Conservation (phyloP, 2,329 filamentous ascomycete species). For the Aspergillus ochraceus region DNA sequence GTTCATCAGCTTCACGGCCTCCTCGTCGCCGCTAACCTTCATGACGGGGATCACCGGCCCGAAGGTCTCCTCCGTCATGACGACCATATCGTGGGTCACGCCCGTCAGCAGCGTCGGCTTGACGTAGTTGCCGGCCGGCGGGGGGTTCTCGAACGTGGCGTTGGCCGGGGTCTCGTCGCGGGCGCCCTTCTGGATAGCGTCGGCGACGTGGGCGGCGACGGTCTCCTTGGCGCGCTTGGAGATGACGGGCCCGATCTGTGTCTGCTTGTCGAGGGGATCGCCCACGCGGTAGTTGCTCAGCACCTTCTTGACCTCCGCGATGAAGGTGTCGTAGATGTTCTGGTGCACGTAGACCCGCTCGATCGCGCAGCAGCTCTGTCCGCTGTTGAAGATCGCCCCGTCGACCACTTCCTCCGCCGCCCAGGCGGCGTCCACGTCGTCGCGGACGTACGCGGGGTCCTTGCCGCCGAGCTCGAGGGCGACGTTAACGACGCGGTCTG, state of each 20-base stretch:
- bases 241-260: constrained; percentile 84
- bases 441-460: constrained; percentile 85
- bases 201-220: constrained; percentile 76
- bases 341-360: constrained; percentile 91
- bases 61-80: constrained; percentile 95
- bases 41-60: constrained; percentile 89
- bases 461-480: constrained; percentile 93
- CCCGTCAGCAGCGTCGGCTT: constrained; percentile 78
- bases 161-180: constrained; percentile 82
- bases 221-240: constrained; percentile 74
- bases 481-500: constrained; percentile 80
- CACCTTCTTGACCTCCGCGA: constrained; percentile 76
- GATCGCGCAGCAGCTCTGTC: constrained; percentile 94
- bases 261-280: constrained; percentile 77
- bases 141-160: constrained; percentile 69
- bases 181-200: constrained; percentile 80
- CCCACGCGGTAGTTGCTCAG: constrained; percentile 80
- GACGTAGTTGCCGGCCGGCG: constrained; percentile 82
- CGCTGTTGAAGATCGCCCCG: constrained; percentile 94
- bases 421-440: constrained; percentile 86
- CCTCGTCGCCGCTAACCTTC: constrained; percentile 77
- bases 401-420: constrained; percentile 93
- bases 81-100: constrained; percentile 77
- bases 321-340: constrained; percentile 78
- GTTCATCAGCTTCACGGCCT: constrained; percentile 86